Percentiles rank a stretch among this genome's conserved stretches.
phyloP scores from a whole-genome alignment of 2,329 filamentous ascomycete genomes.

The Colletotrichum trifolii region DNA sequence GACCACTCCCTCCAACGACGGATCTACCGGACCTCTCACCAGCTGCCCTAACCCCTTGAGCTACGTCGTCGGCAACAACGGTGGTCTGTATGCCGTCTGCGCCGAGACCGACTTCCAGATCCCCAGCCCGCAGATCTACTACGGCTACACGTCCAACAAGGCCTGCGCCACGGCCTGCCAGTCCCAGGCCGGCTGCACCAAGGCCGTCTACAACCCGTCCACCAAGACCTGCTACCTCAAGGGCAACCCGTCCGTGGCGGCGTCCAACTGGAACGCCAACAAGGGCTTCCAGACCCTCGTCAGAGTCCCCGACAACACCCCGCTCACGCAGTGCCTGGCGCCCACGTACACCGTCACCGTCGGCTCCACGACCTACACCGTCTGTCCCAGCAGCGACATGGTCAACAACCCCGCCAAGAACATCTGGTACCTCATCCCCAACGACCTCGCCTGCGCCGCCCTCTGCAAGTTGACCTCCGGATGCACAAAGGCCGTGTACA shows the following conservation, averaged over 20 bases:
- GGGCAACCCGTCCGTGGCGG: slow-evolving; percentile 7
- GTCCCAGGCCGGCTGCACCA: slow-evolving; percentile 15
- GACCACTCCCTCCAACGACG: neutral
- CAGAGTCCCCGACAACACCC: slow-evolving; percentile 8
- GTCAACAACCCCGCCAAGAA: slow-evolving; percentile 22
- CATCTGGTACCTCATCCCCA: slow-evolving; percentile 15
- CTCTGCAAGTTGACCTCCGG: slow-evolving; percentile 8
- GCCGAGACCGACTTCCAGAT: slow-evolving; percentile 23
- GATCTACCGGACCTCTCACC: neutral
- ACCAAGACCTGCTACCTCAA: slow-evolving; percentile 22
- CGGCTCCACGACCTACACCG: neutral
- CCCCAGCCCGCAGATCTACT: slow-evolving; percentile 23
- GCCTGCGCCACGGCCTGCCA: slow-evolving; percentile 6
- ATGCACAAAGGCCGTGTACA: slow-evolving; percentile 25
- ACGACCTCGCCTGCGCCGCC: slow-evolving; percentile 8
- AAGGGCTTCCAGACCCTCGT: slow-evolving; percentile 18
- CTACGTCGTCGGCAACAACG: slow-evolving; percentile 15
- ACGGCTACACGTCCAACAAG: slow-evolving; percentile 12
- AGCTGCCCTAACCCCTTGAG: slow-evolving; percentile 17
- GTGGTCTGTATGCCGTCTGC: slow-evolving; percentile 22
- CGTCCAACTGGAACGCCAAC: slow-evolving; percentile 24
- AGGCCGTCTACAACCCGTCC: slow-evolving; percentile 16
- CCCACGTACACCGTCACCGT: slow-evolving; percentile 15
- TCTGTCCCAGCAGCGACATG: slow-evolving; percentile 27
- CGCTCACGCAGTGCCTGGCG: slow-evolving; percentile 17